These are phyloP conservation scores for Ceratocystiopsis brevicomis DNA, from an alignment of 2,329 filamentous ascomycete genomes.

Conservation along the genomic window DNA sequence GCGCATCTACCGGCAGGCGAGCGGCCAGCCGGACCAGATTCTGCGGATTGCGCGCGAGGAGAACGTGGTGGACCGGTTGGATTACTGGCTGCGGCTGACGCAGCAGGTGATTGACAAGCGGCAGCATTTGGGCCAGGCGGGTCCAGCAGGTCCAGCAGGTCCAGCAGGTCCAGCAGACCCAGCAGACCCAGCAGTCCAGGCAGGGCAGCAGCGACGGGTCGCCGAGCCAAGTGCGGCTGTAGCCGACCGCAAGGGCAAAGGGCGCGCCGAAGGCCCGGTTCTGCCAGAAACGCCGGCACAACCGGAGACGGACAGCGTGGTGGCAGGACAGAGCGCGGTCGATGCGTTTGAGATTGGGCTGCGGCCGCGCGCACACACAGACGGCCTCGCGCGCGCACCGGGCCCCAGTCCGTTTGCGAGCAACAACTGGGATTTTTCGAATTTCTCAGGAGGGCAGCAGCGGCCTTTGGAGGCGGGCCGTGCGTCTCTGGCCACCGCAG, in stretches of 20 bases:
- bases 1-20: conserved; percentile 38
- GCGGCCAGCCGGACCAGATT: conserved; percentile 39
- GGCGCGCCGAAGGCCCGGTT: background rate
- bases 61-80: conserved; percentile 36
- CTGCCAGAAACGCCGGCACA: background rate
- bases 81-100: conserved; percentile 39
- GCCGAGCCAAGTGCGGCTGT: background rate
- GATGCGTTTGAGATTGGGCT: conserved; percentile 7
- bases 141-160: background rate
- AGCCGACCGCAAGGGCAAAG: conserved; percentile 5
- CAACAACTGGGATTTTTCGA: conserved; percentile 40
- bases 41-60: conserved; percentile 42
- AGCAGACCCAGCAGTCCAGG: background rate
- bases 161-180: no score
- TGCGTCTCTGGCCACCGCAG: no score
- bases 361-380: conserved; percentile 36
- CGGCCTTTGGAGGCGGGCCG: background rate
- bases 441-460: background rate
- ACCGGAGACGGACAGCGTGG: background rate
- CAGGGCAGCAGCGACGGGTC: background rate
- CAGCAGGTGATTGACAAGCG: conserved; percentile 15
- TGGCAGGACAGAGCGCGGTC: background rate
- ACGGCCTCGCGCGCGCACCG: conserved; percentile 28
- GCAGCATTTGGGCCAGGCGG: background rate
- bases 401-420: conserved; percentile 34